Percentiles rank a stretch among this genome's conserved stretches.
phyloP scores from a whole-genome alignment of 169 alveolate species.

The Nephromyces sp. region DNA sequence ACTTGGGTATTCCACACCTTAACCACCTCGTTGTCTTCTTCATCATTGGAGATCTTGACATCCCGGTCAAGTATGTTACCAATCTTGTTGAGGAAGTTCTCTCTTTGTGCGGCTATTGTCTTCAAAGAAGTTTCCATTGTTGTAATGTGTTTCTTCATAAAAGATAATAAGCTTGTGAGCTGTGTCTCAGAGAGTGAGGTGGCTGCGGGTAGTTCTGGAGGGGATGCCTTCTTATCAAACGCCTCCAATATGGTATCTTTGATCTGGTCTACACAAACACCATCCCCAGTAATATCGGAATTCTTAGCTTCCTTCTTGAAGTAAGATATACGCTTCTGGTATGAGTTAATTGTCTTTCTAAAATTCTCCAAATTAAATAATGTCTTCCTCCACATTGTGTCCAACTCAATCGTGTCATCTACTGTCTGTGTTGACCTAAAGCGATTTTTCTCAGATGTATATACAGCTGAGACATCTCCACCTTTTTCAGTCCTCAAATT shows the following conservation, averaged over 20 bases:
- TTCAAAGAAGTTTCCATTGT: conserved; percentile 45
- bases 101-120: conserved; percentile 48
- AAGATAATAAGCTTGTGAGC: background rate
- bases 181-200: background rate
- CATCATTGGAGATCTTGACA: conserved; percentile 85
- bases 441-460: conserved; percentile 37
- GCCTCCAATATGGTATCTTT: background rate
- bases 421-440: conserved; percentile 7
- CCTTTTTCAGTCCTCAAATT: conserved; percentile 46
- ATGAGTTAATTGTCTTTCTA: conserved; percentile 43
- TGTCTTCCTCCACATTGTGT: conserved; percentile 64
- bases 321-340: conserved; percentile 45
- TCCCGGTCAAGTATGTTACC: conserved; percentile 81
- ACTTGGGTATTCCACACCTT: conserved; percentile 19
- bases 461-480: conserved; percentile 43
- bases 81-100: conserved; percentile 41
- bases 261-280: background rate
- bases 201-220: background rate
- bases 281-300: conserved; percentile 5
- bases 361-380: conserved; percentile 57
- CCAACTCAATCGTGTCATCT: conserved; percentile 51
- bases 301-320: conserved; percentile 40
- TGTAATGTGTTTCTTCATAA: conserved; percentile 50
- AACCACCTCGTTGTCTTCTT: conserved; percentile 70
- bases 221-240: background rate